Conservation (phyloP, 1,284 basidiomycete genomes). For the Gomphus sp. region DNA sequence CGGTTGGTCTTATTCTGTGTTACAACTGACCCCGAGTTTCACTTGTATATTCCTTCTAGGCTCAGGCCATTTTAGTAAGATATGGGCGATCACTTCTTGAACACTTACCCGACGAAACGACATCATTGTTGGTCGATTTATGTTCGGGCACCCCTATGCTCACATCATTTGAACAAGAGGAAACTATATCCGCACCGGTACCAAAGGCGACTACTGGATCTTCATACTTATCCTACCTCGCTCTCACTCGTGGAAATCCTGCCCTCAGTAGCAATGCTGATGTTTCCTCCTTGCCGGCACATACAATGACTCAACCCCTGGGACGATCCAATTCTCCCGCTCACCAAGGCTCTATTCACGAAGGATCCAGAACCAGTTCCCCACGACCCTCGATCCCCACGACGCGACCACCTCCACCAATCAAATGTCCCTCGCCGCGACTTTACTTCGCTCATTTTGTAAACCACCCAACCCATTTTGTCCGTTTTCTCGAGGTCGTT, state of each 20-base stretch:
- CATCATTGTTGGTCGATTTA: slow-evolving; percentile 84
- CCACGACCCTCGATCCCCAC: slow-evolving; percentile 1
- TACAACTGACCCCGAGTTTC: not conserved
- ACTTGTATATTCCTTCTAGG: slow-evolving; percentile 31
- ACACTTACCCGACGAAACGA: slow-evolving; percentile 80
- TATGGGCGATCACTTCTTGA: slow-evolving; percentile 82
- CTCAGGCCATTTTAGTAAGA: slow-evolving; percentile 73
- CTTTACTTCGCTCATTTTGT: slow-evolving; percentile 94
- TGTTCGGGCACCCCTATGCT: slow-evolving; percentile 68
- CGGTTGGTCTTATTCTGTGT: slow-evolving; percentile 38
- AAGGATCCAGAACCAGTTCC: slow-evolving; percentile 2
- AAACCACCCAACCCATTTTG: slow-evolving; percentile 78
- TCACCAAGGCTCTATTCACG: not conserved
- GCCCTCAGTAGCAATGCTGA: slow-evolving; percentile 37
- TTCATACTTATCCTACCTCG: slow-evolving; percentile 73
- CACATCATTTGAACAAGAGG: slow-evolving; percentile 28
- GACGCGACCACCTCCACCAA: slow-evolving; percentile 17
- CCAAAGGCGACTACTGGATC: slow-evolving; percentile 30
- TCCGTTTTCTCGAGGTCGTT: slow-evolving; percentile 85
- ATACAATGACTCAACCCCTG: slow-evolving; percentile 13
- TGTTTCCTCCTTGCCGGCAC: slow-evolving; percentile 24
- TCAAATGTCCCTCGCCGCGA: slow-evolving; percentile 69
- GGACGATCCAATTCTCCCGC: not conserved
- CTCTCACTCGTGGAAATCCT: slow-evolving; percentile 47
- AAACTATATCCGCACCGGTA: slow-evolving; percentile 17